Percentiles rank a stretch among this genome's conserved stretches.
Conservation (phyloP, 192 early-diverging fungal species). For the Coemansia guatemalensis region DNA sequence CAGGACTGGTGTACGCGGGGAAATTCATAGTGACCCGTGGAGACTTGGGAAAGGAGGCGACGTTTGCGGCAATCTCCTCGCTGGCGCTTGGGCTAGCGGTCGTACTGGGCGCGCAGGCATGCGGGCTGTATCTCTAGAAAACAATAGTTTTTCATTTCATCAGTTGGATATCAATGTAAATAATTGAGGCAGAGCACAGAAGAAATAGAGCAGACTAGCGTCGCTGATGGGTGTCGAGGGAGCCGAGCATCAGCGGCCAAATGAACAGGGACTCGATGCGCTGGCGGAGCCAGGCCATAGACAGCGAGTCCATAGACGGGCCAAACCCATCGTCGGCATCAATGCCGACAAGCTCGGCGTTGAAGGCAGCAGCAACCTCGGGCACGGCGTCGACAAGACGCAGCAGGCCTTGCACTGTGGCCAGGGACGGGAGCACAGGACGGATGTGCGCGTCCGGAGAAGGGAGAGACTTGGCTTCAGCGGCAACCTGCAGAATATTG, state of each 20-base stretch:
- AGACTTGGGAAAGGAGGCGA: slow-evolving; percentile 20
- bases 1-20: slow-evolving; percentile 40
- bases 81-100: slow-evolving; percentile 39
- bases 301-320: slow-evolving; percentile 28
- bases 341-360: slow-evolving; percentile 43
- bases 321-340: slow-evolving; percentile 29
- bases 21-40: slow-evolving; percentile 33
- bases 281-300: slow-evolving; percentile 45
- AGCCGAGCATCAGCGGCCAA: slow-evolving; percentile 51
- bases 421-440: slow-evolving; percentile 40
- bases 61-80: slow-evolving; percentile 37
- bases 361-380: slow-evolving; percentile 44
- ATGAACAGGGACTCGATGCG: slow-evolving; percentile 49
- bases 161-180: background rate
- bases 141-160: background rate
- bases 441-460: slow-evolving; percentile 26
- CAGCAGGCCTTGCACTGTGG: slow-evolving; percentile 36
- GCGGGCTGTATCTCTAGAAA: slow-evolving; percentile 36
- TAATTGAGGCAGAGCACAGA: background rate
- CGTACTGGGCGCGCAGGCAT: slow-evolving; percentile 32
- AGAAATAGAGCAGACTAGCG: background rate
- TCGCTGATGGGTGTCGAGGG: slow-evolving; percentile 31
- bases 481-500: slow-evolving; percentile 38
- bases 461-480: slow-evolving; percentile 19
- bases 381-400: slow-evolving; percentile 36